Conservation (phyloP, 192 early-diverging fungal genomes). For the Linnemannia hyalina region DNA sequence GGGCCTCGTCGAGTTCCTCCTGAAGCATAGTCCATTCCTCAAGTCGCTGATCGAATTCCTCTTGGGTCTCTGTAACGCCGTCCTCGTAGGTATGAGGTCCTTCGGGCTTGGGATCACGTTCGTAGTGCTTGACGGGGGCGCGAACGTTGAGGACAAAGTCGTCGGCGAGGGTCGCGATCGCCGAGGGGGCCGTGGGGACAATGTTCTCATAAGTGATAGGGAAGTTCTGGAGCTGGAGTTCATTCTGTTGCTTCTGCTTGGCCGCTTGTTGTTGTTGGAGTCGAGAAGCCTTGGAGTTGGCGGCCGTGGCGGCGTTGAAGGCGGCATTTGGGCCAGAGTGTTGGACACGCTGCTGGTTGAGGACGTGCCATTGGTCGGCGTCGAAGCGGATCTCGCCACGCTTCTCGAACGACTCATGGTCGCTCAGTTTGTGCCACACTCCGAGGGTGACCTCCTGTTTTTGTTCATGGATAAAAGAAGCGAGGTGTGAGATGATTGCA, state of each 20-base stretch:
- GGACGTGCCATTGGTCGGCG: constrained; percentile 27
- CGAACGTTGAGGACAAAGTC: constrained; percentile 48
- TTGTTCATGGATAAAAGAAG: neutral
- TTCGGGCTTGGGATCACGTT: constrained; percentile 4
- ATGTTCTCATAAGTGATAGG: constrained; percentile 28
- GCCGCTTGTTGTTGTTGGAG: constrained; percentile 12
- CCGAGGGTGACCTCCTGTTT: constrained; percentile 46
- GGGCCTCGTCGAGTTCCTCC: constrained; percentile 13
- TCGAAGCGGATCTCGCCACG: constrained; percentile 51
- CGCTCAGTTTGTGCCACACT: constrained; percentile 55
- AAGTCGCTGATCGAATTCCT: constrained; percentile 37
- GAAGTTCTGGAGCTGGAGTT: neutral
- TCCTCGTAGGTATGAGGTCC: constrained; percentile 10
- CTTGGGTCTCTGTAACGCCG: constrained; percentile 33
- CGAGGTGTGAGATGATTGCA: neutral
- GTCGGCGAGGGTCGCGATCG: constrained; percentile 1
- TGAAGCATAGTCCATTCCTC: constrained; percentile 39
- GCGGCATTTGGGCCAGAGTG: neutral
- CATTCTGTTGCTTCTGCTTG: constrained; percentile 24
- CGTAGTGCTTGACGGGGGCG: constrained; percentile 19
- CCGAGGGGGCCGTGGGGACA: neutral
- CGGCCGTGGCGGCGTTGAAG: constrained; percentile 2
- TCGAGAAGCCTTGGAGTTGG: constrained; percentile 3
- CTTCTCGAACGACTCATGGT: constrained; percentile 51
- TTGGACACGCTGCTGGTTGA: constrained; percentile 15